Evolutionary conservation across 768 basidiomycete species (phyloP).

Genomic region (Macrolepiota fuliginosa): DNA sequence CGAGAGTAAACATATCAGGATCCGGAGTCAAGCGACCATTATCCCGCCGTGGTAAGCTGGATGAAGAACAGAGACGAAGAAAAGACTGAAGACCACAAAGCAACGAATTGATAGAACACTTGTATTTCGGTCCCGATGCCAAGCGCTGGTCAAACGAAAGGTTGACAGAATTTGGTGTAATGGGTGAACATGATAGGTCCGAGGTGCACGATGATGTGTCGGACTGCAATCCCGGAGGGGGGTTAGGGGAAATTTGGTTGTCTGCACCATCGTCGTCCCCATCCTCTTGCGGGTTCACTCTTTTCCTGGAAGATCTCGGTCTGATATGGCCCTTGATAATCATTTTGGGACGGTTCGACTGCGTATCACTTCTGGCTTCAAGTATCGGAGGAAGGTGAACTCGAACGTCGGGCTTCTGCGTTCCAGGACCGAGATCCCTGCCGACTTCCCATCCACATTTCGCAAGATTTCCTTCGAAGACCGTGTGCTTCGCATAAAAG

Average conservation of each 20-base stretch:
- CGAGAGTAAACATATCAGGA: background rate
- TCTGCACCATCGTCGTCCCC: constrained; percentile 12
- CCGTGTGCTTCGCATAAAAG: constrained; percentile 73
- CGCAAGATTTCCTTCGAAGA: constrained; percentile 81
- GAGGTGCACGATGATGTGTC: constrained; percentile 19
- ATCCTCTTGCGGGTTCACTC: background rate
- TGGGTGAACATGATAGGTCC: constrained; percentile 17
- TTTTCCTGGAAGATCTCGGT: background rate
- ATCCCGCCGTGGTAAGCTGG: background rate
- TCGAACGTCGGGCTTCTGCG: constrained; percentile 1
- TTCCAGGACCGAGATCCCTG: constrained; percentile 18
- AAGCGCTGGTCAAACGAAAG: background rate
- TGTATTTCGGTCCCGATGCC: background rate
- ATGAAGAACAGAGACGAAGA: constrained; percentile 5
- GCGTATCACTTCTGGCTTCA: background rate
- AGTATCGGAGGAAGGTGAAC: constrained; percentile 15
- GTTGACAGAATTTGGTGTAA: constrained; percentile 18
- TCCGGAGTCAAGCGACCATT: background rate
- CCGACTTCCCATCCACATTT: constrained; percentile 78
- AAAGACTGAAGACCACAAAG: background rate
- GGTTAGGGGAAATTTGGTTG: background rate
- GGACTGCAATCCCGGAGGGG: constrained; percentile 13
- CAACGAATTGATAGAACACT: background rate
- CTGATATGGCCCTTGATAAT: background rate
- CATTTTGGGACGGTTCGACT: background rate